Evolutionary conservation across 2,329 filamentous ascomycete species (phyloP), one percentile per base, ranked within the genome.

Genomic region (Xylariaceae sp.): DNA sequence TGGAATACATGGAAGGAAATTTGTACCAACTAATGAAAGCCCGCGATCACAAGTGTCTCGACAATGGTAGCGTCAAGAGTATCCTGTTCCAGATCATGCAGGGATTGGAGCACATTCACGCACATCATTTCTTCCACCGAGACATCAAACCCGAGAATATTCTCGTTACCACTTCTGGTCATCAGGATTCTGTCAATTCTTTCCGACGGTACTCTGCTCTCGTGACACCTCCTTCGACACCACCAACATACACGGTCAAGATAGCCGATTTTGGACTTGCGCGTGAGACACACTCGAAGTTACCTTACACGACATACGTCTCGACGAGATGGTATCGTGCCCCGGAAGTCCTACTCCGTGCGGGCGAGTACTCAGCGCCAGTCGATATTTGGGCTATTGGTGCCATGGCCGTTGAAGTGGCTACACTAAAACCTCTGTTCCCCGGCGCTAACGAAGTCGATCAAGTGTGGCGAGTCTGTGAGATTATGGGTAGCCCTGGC

Each of bases 1-100:
- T 98, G 93, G 93, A 98, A 72, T 96, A 95, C 69, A 98, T 98
- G 93, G 93, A 98, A 66, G 93, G 93, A 40, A 98, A 98, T 67
- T 77, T 98, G 1, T 98, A 98, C 68, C 93, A 98, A 68, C 72
- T 98, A 53, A 98, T 98, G 93, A 98, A 98, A 73, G 86, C 93
- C 42, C 83, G 93, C 49, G 93, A 98, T 57, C 92, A 96, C 75
- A 97, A 97, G 69, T 86, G 77, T 53, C 77, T 98, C 22, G 93
- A 98, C 62, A 86, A 87, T 44, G 81, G 79, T 50, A 95, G 88
- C 59, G 93, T 98, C 50, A 97, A 98, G 77, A 97, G 92, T 72
- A 95, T 98, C 52, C 76, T 98, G 29, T 96, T 88, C 69, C 93
- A 98, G 72, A 98, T 98, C 60, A 84, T 98, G 72, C 87, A 89